Evolutionary conservation across 768 basidiomycete genomes (phyloP).

Genomic region (Trametes cinnabarina): DNA sequence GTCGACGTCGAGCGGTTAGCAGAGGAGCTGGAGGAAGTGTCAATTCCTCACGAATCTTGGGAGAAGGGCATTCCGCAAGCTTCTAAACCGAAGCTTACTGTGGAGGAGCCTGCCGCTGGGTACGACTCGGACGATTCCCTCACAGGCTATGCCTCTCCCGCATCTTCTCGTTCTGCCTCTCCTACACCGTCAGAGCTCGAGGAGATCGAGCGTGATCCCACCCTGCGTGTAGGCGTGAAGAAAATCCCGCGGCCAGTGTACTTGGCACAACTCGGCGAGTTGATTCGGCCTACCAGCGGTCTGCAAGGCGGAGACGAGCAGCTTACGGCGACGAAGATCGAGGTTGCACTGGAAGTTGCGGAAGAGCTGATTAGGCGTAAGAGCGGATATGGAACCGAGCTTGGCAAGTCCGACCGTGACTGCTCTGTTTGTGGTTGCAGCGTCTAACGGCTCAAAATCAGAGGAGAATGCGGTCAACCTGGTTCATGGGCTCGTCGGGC

Average conservation of each 20-base stretch:
- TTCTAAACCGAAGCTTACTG: neutral
- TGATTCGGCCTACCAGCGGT: slow-evolving; percentile 64
- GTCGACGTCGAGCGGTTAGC: slow-evolving; percentile 38
- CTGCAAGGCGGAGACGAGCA: slow-evolving; percentile 51
- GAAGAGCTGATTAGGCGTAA: slow-evolving; percentile 86
- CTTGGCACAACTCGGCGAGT: slow-evolving; percentile 74
- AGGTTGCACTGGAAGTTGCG: slow-evolving; percentile 76
- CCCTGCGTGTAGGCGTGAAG: slow-evolving; percentile 64
- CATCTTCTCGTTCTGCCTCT: slow-evolving; percentile 69
- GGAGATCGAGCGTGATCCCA: slow-evolving; percentile 85
- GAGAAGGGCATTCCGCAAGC: too few relatives aligned
- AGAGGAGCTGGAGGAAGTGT: slow-evolving; percentile 20
- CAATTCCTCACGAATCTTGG: too few relatives aligned
- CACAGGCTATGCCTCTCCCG: slow-evolving; percentile 71
- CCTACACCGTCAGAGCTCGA: slow-evolving; percentile 80
- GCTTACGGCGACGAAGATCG: slow-evolving; percentile 71
- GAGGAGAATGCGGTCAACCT: slow-evolving; percentile 91
- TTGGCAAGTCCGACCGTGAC: slow-evolving; percentile 52
- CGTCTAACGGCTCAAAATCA: slow-evolving; percentile 30
- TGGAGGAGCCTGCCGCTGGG: slow-evolving; percentile 23
- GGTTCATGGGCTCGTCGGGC: slow-evolving; percentile 62
- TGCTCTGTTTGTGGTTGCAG: neutral
- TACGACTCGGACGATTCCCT: slow-evolving; percentile 83
- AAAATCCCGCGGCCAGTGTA: slow-evolving; percentile 86
- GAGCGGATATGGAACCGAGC: slow-evolving; percentile 79